These are phyloP conservation scores for Aspergillus proliferans DNA, from an alignment of 2,329 filamentous ascomycete species.

Conservation along the genomic window DNA sequence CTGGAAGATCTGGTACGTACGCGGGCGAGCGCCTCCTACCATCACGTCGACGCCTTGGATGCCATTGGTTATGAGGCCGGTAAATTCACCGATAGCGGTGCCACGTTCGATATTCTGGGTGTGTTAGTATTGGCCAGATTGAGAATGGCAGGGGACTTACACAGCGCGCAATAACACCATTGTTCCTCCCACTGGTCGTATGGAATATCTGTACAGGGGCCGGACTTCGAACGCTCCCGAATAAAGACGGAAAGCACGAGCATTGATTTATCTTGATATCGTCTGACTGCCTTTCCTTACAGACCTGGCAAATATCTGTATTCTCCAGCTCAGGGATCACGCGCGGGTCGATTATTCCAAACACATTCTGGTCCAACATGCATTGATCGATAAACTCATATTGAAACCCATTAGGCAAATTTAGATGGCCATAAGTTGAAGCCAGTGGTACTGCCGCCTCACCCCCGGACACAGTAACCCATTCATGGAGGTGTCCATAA, in stretches of 20 bases:
- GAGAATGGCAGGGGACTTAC: slow-evolving; percentile 8
- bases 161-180: slow-evolving; percentile 39
- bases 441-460: slow-evolving; percentile 8
- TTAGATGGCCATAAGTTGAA: slow-evolving; percentile 15
- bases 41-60: slow-evolving; percentile 51
- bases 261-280: slow-evolving; percentile 45
- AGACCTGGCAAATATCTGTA: slow-evolving; percentile 39
- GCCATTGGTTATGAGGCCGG: slow-evolving; percentile 50
- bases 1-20: slow-evolving; percentile 53
- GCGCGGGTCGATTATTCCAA: slow-evolving; percentile 48
- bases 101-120: slow-evolving; percentile 47
- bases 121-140: neutral
- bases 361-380: slow-evolving; percentile 43
- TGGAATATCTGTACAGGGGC: slow-evolving; percentile 49
- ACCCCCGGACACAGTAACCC: slow-evolving; percentile 13
- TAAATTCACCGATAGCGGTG: slow-evolving; percentile 50
- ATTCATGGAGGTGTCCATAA: slow-evolving; percentile 20
- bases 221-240: slow-evolving; percentile 38
- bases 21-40: slow-evolving; percentile 37
- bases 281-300: slow-evolving; percentile 47
- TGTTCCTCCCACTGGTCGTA: slow-evolving; percentile 50
- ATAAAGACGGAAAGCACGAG: slow-evolving; percentile 50
- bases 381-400: slow-evolving; percentile 38
- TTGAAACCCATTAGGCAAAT: slow-evolving; percentile 13
- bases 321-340: slow-evolving; percentile 27